Evolutionary conservation across 2,329 filamentous ascomycete genomes (phyloP).

Genomic region (Diatrype stigma): DNA sequence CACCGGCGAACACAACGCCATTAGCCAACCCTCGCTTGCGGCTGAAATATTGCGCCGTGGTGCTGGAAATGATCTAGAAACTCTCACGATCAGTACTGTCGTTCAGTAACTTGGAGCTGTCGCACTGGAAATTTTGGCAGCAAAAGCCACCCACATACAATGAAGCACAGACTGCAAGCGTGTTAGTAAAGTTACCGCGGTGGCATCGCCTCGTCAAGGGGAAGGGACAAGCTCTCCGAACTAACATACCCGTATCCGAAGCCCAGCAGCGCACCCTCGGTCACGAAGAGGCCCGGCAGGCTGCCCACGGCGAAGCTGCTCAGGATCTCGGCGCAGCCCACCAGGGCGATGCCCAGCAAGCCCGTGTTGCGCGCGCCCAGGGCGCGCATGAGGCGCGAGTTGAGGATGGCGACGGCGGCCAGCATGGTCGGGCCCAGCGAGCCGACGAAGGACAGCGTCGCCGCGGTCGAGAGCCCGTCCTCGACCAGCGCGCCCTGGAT

Average conservation of each 20-base stretch:
- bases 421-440: slow-evolving; percentile 52
- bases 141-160: slow-evolving; percentile 10
- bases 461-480: slow-evolving; percentile 41
- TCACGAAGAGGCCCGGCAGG: slow-evolving; percentile 44
- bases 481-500: slow-evolving; percentile 53
- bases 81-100: slow-evolving; percentile 4
- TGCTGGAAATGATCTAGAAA: slow-evolving; percentile 40
- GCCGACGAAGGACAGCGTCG: slow-evolving; percentile 59
- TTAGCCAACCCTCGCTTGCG: slow-evolving; percentile 43
- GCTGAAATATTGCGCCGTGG: slow-evolving; percentile 44
- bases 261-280: slow-evolving; percentile 42
- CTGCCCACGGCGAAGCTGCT: slow-evolving; percentile 42
- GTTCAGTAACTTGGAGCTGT: not conserved
- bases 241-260: slow-evolving; percentile 37
- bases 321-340: slow-evolving; percentile 45
- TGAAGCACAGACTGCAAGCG: slow-evolving; percentile 16
- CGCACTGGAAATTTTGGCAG: not conserved
- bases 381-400: slow-evolving; percentile 44
- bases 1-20: slow-evolving; percentile 39
- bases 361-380: slow-evolving; percentile 45
- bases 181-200: not conserved
- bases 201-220: not conserved
- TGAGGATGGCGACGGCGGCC: slow-evolving; percentile 47
- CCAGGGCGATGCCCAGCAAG: slow-evolving; percentile 44
- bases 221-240: not conserved